These are phyloP conservation scores for Physcia stellaris DNA, from an alignment of 495 filamentous ascomycete genomes.

Conservation along the genomic window DNA sequence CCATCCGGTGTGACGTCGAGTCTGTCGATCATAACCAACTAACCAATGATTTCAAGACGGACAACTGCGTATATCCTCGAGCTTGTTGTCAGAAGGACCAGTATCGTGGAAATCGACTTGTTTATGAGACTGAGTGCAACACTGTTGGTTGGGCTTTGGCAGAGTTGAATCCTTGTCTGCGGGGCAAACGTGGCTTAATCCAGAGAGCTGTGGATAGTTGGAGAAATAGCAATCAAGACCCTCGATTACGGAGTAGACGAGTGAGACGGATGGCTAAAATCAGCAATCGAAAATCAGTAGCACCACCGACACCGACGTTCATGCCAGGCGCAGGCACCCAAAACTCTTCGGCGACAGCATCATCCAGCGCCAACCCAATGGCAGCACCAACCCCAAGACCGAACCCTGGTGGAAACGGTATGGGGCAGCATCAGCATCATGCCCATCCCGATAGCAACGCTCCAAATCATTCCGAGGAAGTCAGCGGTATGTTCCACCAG, in stretches of 20 bases:
- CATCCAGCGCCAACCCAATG: constrained; percentile 22
- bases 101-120: constrained; percentile 85
- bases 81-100: constrained; percentile 92
- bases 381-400: constrained; percentile 28
- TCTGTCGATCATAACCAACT: constrained; percentile 85
- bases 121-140: constrained; percentile 98
- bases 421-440: constrained; percentile 69
- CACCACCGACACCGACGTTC: constrained; percentile 31
- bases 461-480: constrained; percentile 65
- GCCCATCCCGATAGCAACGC: constrained; percentile 56
- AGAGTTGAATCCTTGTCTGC: constrained; percentile 75
- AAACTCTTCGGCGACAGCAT: constrained; percentile 21
- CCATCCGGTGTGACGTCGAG: constrained; percentile 94
- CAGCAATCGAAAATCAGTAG: constrained; percentile 59
- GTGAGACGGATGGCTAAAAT: constrained; percentile 94
- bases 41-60: constrained; percentile 78
- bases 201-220: constrained; percentile 96
- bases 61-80: constrained; percentile 95
- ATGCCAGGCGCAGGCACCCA: constrained; percentile 44
- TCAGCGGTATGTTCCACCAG: constrained; percentile 88
- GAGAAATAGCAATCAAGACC: constrained; percentile 97
- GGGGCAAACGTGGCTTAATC: constrained; percentile 89
- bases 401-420: constrained; percentile 43
- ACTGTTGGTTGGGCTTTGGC: constrained; percentile 95
- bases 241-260: constrained; percentile 72